Conservation (phyloP, 2,329 filamentous ascomycete species). For the Xylaria polymorpha region DNA sequence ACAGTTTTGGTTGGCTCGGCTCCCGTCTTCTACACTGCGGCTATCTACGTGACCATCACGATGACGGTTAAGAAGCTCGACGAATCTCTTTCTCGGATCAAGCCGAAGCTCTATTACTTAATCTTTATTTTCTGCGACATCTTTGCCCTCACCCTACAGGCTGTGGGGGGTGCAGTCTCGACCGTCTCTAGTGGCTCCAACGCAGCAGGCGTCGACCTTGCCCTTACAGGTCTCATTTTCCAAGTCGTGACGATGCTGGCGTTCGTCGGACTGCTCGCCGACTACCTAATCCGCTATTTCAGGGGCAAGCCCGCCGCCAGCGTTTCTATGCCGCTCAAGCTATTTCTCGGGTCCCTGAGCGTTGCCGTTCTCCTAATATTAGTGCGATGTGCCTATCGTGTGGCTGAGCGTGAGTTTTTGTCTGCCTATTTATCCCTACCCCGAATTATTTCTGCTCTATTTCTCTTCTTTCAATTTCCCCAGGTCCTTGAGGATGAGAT, state of each 20-base stretch:
- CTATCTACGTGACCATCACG: slow-evolving; percentile 70
- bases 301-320: slow-evolving; percentile 16
- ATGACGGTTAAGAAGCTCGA: slow-evolving; percentile 52
- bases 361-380: slow-evolving; percentile 67
- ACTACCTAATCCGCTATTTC: slow-evolving; percentile 54
- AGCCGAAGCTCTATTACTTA: slow-evolving; percentile 46
- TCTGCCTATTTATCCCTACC: no score
- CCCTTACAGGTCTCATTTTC: slow-evolving; percentile 67
- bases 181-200: slow-evolving; percentile 59
- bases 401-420: slow-evolving; percentile 58
- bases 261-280: slow-evolving; percentile 61
- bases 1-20: slow-evolving; percentile 68
- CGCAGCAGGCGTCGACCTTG: slow-evolving; percentile 59
- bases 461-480: neutral
- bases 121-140: slow-evolving; percentile 57
- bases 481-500: no score
- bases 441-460: neutral
- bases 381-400: slow-evolving; percentile 67
- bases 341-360: slow-evolving; percentile 63
- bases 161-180: slow-evolving; percentile 55
- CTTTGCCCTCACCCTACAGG: slow-evolving; percentile 58
- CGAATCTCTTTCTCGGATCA: slow-evolving; percentile 42
- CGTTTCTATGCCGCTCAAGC: slow-evolving; percentile 52
- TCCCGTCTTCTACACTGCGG: slow-evolving; percentile 69
- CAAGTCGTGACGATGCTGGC: slow-evolving; percentile 66